phyloP scores from a whole-genome alignment of 306 rosid genomes.

The Cicer yamashitae region DNA sequence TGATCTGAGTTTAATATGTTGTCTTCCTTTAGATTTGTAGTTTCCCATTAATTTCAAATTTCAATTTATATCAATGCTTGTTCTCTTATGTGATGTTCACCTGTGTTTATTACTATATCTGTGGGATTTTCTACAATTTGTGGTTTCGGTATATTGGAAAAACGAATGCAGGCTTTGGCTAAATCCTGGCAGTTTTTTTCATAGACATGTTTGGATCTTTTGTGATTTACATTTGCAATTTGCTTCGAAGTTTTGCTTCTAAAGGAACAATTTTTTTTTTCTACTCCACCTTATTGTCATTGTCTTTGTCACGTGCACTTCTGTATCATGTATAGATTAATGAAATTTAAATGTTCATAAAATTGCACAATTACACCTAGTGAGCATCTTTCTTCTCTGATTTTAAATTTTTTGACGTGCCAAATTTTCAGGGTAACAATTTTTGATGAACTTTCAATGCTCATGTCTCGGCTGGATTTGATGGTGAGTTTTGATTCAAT shows the following conservation, averaged over 20 bases:
- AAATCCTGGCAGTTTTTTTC: neutral
- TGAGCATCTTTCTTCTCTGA: conserved; percentile 32
- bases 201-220: conserved; percentile 33
- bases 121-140: conserved; percentile 1
- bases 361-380: conserved; percentile 21
- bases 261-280: conserved; percentile 28
- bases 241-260: conserved; percentile 32
- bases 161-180: neutral
- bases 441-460: conserved; percentile 73
- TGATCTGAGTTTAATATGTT: neutral
- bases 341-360: conserved; percentile 24
- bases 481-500: conserved; percentile 62
- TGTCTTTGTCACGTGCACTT: conserved; percentile 14
- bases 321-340: conserved; percentile 32
- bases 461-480: conserved; percentile 64
- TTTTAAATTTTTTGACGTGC: conserved; percentile 31
- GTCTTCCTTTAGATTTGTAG: neutral
- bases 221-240: conserved; percentile 30
- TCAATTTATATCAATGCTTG: neutral
- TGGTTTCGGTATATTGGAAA: conserved; percentile 6
- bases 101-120: conserved; percentile 16
- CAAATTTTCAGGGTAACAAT: conserved; percentile 65
- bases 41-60: conserved; percentile 25
- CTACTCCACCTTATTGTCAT: conserved; percentile 24
- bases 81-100: conserved; percentile 22